Conservation (phyloP, 495 filamentous ascomycete genomes). For the Penicillium crystallinum region DNA sequence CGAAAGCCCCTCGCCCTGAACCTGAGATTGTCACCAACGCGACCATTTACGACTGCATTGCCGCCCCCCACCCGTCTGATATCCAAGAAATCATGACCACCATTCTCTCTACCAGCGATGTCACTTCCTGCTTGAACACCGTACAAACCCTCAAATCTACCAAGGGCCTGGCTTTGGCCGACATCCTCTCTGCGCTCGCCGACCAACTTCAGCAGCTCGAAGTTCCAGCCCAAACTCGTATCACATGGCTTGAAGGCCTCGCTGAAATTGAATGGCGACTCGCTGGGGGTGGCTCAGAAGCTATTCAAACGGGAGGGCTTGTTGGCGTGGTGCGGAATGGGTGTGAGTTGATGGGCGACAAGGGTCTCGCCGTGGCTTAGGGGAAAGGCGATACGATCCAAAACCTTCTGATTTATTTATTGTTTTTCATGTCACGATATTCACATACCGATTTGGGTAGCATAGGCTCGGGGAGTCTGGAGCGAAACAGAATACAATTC, state of each 20-base stretch:
- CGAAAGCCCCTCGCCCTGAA: conserved; percentile 50
- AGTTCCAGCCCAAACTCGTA: conserved; percentile 80
- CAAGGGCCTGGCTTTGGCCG: conserved; percentile 88
- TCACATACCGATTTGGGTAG: conserved; percentile 2
- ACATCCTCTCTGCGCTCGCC: conserved; percentile 79
- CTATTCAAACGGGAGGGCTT: conserved; percentile 84
- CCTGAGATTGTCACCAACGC: conserved; percentile 80
- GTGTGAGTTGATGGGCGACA: conserved; percentile 62
- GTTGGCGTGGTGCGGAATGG: conserved; percentile 87
- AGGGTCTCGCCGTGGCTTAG: conserved; percentile 19
- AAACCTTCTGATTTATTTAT: background rate
- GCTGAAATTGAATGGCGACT: conserved; percentile 90
- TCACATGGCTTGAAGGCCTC: conserved; percentile 85
- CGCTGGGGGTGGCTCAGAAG: conserved; percentile 83
- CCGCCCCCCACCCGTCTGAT: conserved; percentile 85
- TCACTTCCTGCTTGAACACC: conserved; percentile 78
- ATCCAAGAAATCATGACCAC: conserved; percentile 80
- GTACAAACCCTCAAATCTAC: conserved; percentile 79
- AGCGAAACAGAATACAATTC: background rate
- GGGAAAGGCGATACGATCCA: background rate
- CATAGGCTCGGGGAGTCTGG: background rate
- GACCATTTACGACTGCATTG: conserved; percentile 96
- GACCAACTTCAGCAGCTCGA: conserved; percentile 79
- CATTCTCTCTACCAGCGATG: conserved; percentile 74
- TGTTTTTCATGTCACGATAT: background rate